Evolutionary conservation across 352 stramenopile genomes (phyloP).

Genomic region (Saprolegnia diclina): DNA sequence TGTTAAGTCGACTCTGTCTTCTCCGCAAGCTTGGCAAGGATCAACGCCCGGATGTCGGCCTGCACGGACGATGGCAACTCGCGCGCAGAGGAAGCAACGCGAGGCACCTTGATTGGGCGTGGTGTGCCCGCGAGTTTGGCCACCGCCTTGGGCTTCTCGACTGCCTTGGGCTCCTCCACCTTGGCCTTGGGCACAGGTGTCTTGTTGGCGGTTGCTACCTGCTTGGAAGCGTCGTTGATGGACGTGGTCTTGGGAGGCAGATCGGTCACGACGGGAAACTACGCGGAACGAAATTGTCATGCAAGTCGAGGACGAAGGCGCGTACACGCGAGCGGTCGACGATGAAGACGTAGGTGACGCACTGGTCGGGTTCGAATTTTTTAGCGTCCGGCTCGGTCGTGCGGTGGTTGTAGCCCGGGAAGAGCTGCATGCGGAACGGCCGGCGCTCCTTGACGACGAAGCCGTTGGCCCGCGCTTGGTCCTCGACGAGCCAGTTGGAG

Average conservation of each 20-base stretch:
- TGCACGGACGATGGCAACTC: background rate
- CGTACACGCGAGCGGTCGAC: conserved; percentile 70
- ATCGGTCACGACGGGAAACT: background rate
- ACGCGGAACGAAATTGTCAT: background rate
- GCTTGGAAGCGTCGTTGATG: background rate
- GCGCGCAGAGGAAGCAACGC: background rate
- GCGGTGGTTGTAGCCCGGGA: conserved; percentile 81
- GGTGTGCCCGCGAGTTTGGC: background rate
- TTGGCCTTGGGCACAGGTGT: background rate
- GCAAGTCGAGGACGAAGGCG: background rate
- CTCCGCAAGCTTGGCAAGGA: background rate
- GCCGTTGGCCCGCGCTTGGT: conserved; percentile 59
- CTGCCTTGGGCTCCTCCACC: background rate
- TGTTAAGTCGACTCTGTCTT: too few relatives aligned
- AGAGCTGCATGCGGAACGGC: conserved; percentile 63
- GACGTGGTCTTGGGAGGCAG: conserved; percentile 9
- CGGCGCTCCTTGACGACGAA: conserved; percentile 75
- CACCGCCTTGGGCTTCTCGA: background rate
- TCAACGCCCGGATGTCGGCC: background rate
- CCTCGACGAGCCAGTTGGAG: conserved; percentile 83
- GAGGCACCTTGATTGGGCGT: background rate
- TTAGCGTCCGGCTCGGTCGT: conserved; percentile 83
- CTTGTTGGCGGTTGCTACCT: background rate
- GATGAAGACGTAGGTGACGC: conserved; percentile 82
- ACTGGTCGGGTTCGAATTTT: conserved; percentile 74